Base-by-base conservation (phyloP, 208 protist species). In the Trypanosoma congolense region DNA sequence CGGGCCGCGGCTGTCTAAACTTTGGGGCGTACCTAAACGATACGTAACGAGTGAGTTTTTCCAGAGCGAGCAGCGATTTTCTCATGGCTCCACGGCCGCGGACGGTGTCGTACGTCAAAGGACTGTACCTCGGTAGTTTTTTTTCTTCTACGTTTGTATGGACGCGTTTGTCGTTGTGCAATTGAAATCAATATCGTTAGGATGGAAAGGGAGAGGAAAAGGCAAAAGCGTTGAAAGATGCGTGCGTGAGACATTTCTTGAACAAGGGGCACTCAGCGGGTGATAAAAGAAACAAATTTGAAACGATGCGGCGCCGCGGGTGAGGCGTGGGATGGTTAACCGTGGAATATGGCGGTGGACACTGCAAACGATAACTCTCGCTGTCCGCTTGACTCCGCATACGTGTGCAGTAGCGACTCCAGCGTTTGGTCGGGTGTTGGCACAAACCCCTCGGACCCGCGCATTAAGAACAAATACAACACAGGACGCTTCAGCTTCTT, bases 21-120 rank as follows among this genome's bases (percentile, higher is more conserved):
- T 75, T 82, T 24, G 84, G 84, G 12, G 84, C 84, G 31, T 56
- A 44, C n/a, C 78, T 77, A 54, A 88, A 62, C 2, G 84, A 92
- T 26, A 92, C 70, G 33, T 87, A 68, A 14, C 56, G 61, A 47
- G 33, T 14, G 0, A 75, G 53, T 22, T 31, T 33, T 21, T 55
- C 52, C 10, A 19, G 21, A 35, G 54, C 30, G 3, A 60, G 9
- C 12, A 1, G 6, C 1, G 26, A 16, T 5, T 12, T 43, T 33
- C 28, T 59, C 61, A 61, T 67, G 10, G 33, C 29, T 31, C 2
- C 19, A 16, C 49, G 35, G 14, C 24, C 10, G n/a, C n/a, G n/a
- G n/a, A n/a, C n/a, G n/a, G n/a, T n/a, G n/a, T n/a, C n/a, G n/a
- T n/a, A n/a, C n/a, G n/a, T n/a, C n/a, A n/a, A n/a, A n/a, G n/a